Conservation (phyloP, 2,329 filamentous ascomycete genomes). For the Botryosphaeria agaves region DNA sequence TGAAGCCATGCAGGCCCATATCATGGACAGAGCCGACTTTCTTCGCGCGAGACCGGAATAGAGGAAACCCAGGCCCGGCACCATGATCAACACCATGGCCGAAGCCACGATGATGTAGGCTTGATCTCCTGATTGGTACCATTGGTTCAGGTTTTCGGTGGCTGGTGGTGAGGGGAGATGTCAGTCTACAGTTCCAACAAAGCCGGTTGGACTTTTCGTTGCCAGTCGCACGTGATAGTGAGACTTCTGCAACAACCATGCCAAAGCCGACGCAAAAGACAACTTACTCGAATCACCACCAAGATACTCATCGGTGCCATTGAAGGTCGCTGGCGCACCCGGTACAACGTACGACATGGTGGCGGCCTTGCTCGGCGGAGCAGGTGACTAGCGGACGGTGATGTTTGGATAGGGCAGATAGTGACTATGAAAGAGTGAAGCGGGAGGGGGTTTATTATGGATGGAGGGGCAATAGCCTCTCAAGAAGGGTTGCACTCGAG, state of each 20-base stretch:
- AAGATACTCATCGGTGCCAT: conserved; percentile 38
- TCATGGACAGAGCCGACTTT: conserved; percentile 92
- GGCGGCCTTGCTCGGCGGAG: conserved; percentile 3
- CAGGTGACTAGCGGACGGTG: neutral
- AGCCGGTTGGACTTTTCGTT: neutral
- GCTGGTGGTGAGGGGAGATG: conserved; percentile 29
- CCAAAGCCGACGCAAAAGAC: conserved; percentile 1
- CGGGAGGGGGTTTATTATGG: neutral
- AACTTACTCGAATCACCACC: conserved; percentile 67
- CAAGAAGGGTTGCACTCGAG: neutral
- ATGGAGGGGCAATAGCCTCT: neutral
- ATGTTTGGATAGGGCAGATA: neutral
- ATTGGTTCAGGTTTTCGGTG: conserved; percentile 83
- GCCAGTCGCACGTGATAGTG: neutral
- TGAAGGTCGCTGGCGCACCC: conserved; percentile 27
- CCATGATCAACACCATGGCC: conserved; percentile 92
- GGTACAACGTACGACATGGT: conserved; percentile 32
- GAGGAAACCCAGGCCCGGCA: conserved; percentile 90
- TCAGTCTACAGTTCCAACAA: neutral
- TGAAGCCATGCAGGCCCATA: conserved; percentile 94
- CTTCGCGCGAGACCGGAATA: conserved; percentile 94
- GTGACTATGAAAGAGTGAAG: neutral
- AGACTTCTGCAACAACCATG: neutral
- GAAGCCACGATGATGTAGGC: conserved; percentile 82
- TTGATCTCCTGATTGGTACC: conserved; percentile 82